These are phyloP conservation scores for Ziziphus jujuba DNA, from an alignment of 306 rosid species.

Conservation along the genomic window DNA sequence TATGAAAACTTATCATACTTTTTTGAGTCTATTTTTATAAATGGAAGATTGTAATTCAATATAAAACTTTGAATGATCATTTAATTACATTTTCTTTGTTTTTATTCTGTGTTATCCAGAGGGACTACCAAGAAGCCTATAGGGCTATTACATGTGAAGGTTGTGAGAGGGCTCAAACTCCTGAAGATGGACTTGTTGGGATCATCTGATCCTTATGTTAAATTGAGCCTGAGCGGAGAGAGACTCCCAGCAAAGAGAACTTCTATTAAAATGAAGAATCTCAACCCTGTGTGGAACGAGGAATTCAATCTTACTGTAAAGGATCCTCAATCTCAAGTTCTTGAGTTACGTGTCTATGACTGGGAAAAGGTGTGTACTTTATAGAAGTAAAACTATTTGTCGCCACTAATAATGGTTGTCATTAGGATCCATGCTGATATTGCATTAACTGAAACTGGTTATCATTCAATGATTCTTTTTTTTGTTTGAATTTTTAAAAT, in stretches of 20 bases:
- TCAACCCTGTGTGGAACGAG: constrained; percentile 42
- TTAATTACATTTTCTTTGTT: no score
- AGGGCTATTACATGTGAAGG: constrained; percentile 32
- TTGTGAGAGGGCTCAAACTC: constrained; percentile 29
- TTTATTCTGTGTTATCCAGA: no score
- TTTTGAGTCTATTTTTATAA: no score
- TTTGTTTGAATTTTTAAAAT: no score
- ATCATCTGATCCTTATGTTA: constrained; percentile 34
- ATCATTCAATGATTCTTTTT: no score
- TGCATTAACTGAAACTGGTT: no score
- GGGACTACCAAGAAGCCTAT: constrained; percentile 29
- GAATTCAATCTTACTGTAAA: constrained; percentile 27
- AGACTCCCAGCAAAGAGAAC: constrained; percentile 33
- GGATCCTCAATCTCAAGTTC: constrained; percentile 28
- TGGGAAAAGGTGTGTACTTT: constrained; percentile 34
- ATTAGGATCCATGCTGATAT: no score
- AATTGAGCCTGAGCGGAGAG: constrained; percentile 25
- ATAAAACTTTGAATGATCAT: no score
- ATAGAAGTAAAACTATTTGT: no score
- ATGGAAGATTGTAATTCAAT: no score
- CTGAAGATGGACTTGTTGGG: constrained; percentile 31
- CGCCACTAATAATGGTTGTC: no score
- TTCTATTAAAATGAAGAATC: constrained; percentile 28
- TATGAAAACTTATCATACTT: no score
- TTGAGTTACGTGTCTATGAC: constrained; percentile 30